Evolutionary conservation across 192 early-diverging fungal species (phyloP).

Genomic region (Linnemannia hyalina): DNA sequence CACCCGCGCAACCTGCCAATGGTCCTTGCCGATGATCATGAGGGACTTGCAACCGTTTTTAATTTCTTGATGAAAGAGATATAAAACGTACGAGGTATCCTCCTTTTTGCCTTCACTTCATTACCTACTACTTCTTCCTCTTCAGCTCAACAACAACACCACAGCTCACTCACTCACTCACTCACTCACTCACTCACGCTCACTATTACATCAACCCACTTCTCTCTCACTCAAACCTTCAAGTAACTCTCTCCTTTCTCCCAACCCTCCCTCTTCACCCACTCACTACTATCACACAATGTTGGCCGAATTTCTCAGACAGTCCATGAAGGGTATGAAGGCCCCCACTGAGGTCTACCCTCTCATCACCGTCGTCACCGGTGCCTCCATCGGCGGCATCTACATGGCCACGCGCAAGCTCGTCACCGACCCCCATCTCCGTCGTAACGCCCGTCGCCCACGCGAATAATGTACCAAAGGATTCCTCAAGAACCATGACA

Average conservation of each 20-base stretch:
- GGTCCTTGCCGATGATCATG: neutral
- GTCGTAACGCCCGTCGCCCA: constrained; percentile 17
- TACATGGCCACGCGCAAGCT: constrained; percentile 57
- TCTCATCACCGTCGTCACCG: constrained; percentile 45
- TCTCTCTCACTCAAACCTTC: neutral
- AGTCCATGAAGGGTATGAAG: constrained; percentile 42
- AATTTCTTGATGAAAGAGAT: neutral
- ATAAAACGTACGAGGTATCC: neutral
- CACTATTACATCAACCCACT: neutral
- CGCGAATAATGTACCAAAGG: constrained; percentile 9
- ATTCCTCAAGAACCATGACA: constrained; percentile 10
- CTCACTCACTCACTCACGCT: neutral
- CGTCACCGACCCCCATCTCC: constrained; percentile 51
- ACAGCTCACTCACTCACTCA: neutral
- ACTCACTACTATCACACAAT: constrained; percentile 39
- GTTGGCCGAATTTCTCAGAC: constrained; percentile 39
- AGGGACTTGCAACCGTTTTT: too few species aligned
- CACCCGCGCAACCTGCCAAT: neutral
- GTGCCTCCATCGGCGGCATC: constrained; percentile 46
- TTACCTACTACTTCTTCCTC: neutral
- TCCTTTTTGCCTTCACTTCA: neutral
- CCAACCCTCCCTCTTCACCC: neutral
- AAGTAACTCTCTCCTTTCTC: neutral
- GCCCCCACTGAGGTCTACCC: constrained; percentile 54
- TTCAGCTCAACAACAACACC: constrained; percentile 14